Percentiles rank a stretch among this genome's conserved stretches.
Conservation (phyloP, 2,329 filamentous ascomycete species). For the Pestalotiopsis sp. region DNA sequence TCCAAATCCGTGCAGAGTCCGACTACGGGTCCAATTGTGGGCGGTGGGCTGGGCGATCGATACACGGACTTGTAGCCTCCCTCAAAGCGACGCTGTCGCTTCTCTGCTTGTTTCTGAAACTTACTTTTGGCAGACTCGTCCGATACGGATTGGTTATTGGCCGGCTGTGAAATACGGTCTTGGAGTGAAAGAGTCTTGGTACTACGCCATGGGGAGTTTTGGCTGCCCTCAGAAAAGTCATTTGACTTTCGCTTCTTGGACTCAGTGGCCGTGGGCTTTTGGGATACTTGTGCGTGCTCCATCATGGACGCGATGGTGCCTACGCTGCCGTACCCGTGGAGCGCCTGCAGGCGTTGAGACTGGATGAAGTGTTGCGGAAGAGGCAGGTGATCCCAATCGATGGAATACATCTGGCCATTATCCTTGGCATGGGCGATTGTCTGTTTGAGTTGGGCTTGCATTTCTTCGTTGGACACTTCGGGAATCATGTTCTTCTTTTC, state of each 20-base stretch:
- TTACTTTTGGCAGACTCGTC: constrained; percentile 71
- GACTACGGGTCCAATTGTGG: constrained; percentile 72
- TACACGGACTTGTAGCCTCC: constrained; percentile 61
- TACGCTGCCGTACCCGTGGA: constrained; percentile 38
- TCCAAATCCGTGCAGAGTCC: constrained; percentile 84
- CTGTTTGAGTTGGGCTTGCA: constrained; percentile 82
- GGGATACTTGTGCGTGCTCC: constrained; percentile 14
- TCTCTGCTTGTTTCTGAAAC: constrained; percentile 84
- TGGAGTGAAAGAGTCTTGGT: constrained; percentile 64
- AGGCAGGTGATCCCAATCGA: constrained; percentile 83
- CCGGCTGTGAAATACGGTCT: constrained; percentile 72
- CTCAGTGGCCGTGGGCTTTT: constrained; percentile 23
- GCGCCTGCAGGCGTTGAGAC: constrained; percentile 63
- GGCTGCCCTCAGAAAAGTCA: constrained; percentile 58
- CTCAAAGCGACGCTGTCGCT: constrained; percentile 86
- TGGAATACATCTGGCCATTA: constrained; percentile 67
- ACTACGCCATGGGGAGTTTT: constrained; percentile 69
- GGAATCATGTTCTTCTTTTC: constrained; percentile 69
- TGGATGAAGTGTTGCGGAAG: constrained; percentile 84
- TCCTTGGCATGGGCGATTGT: constrained; percentile 85
- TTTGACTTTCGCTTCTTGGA: constrained; percentile 84
- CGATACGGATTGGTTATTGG: constrained; percentile 49
- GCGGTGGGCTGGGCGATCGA: constrained; percentile 58
- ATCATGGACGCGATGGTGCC: neutral
- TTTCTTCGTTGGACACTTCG: constrained; percentile 66